Evolutionary conservation across 2,329 filamentous ascomycete species (phyloP), one percentile per base, ranked within the genome.

Genomic region (Aureobasidium leucospermi): DNA sequence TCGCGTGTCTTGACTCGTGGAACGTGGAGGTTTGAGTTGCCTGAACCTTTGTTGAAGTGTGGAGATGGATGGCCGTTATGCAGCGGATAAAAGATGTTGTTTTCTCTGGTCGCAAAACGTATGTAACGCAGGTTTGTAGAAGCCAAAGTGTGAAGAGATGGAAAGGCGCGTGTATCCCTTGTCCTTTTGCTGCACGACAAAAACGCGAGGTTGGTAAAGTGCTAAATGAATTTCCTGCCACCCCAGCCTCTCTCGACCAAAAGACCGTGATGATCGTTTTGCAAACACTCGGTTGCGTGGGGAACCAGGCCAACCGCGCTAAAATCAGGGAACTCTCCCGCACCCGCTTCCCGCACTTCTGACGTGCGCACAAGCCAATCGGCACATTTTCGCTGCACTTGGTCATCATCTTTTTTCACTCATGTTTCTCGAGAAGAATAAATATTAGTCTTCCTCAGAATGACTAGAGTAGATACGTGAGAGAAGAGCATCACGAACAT

Each of bases 201-300:
- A 43, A 32, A 16, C 23, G 51, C 51, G 51, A 42, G 51, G 51
- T 43, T 55, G 51, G 51, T 31, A 29, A 43, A 43, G 39, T 55
- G 52, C 52, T 56, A 46, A 56, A 56, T 56, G 39, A 41, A 45
- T 56, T 56, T 23, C 51, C 51, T 55, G 51, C 51, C 51, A 55
- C 38, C 49, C 49, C 51, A 55, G 51, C 51, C 51, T 42, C 38
- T 29, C 15, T 19, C 38, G 28, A 43, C n/a, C 19, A 42, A 13
- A 23, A 15, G 38, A 43, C 28, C 52, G 31, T 57, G 52, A 57
- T 57, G 52, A 57, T 46, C 52, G 52, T 57, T 57, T 46, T 19
- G 36, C 23, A 55, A 55, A 55, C 36, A 55, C 51, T 19, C 10
- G 51, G 51, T 55, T 55, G 52, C 52, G 39, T 45, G 52, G 52